These are phyloP conservation scores for Plasmodium gaboni DNA, from an alignment of 169 alveolate species.

Conservation along the genomic window DNA sequence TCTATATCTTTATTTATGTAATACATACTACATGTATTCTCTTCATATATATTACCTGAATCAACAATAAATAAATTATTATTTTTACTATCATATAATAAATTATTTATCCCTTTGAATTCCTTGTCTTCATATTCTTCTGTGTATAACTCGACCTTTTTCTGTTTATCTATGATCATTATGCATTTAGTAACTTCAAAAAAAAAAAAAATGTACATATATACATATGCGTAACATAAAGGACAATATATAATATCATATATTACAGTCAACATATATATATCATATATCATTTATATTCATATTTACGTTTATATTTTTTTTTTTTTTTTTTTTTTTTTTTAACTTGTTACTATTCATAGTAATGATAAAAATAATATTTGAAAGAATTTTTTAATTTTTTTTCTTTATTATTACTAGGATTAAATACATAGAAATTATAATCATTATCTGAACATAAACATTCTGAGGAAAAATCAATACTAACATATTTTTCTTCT, in stretches of 20 bases:
- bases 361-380: slow-evolving; percentile 2
- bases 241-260: slow-evolving; percentile 7
- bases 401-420: slow-evolving; percentile 45
- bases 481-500: slow-evolving; percentile 40
- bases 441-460: slow-evolving; percentile 68
- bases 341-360: neutral
- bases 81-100: slow-evolving; percentile 28
- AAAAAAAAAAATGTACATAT: neutral
- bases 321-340: neutral
- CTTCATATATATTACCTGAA: slow-evolving; percentile 73
- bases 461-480: slow-evolving; percentile 47
- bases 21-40: slow-evolving; percentile 52
- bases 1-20: slow-evolving; percentile 73
- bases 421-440: slow-evolving; percentile 69
- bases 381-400: neutral
- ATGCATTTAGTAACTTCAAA: slow-evolving; percentile 43
- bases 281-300: no score
- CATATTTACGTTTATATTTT: no score
- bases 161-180: slow-evolving; percentile 58
- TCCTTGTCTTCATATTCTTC: slow-evolving; percentile 54
- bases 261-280: neutral
- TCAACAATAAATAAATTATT: slow-evolving; percentile 56
- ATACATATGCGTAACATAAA: slow-evolving; percentile 2
- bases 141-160: slow-evolving; percentile 43
- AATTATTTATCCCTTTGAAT: slow-evolving; percentile 37